phyloP scores from a whole-genome alignment of 768 basidiomycete genomes.

The Rossbeevera mucosa region DNA sequence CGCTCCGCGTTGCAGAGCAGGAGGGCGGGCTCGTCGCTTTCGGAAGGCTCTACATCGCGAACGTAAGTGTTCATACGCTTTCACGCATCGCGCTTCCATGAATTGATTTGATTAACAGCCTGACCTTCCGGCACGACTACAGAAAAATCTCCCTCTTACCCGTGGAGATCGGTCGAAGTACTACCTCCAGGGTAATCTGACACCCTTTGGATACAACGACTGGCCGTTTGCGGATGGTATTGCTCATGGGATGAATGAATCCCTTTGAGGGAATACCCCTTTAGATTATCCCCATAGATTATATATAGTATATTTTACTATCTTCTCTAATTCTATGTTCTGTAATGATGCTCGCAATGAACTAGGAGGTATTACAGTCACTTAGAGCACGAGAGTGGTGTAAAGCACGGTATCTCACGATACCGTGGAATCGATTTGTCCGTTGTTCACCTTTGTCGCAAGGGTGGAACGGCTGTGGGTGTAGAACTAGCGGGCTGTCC shows the following conservation, averaged over 20 bases:
- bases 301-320: background rate
- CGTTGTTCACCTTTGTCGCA: background rate
- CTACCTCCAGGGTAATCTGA: background rate
- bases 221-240: background rate
- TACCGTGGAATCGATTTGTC: background rate
- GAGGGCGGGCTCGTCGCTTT: slow-evolving; percentile 25
- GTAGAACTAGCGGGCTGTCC: no score
- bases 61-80: background rate
- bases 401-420: background rate
- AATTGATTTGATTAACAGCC: background rate
- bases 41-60: slow-evolving; percentile 21
- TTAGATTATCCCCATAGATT: background rate
- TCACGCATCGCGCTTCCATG: background rate
- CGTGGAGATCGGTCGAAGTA: background rate
- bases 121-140: background rate
- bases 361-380: no score
- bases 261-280: background rate
- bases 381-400: no score
- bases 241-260: background rate
- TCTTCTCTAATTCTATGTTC: background rate
- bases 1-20: slow-evolving; percentile 34
- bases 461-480: background rate
- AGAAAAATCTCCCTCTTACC: background rate
- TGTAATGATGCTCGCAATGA: background rate
- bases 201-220: background rate